Evolutionary conservation across 495 filamentous ascomycete genomes (phyloP).

Genomic region (Letharia lupina): DNA sequence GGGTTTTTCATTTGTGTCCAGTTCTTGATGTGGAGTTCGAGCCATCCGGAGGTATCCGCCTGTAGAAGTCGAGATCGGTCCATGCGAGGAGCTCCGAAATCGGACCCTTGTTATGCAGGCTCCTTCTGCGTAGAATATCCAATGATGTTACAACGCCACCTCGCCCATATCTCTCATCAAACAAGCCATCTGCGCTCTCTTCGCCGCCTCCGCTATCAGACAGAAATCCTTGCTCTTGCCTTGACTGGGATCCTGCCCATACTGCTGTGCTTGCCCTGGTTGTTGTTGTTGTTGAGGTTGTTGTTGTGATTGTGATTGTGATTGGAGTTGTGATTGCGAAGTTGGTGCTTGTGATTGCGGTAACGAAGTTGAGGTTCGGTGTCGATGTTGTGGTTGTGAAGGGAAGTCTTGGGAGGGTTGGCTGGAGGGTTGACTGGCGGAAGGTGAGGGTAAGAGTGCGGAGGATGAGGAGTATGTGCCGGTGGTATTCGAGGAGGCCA

Average conservation of each 20-base stretch:
- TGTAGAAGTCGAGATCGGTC: not conserved
- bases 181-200: constrained; percentile 80
- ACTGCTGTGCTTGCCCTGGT: constrained; percentile 3
- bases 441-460: constrained; percentile 10
- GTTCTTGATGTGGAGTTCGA: not conserved
- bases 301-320: constrained; percentile 6
- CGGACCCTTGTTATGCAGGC: not conserved
- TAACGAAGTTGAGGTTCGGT: not conserved
- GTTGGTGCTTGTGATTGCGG: constrained; percentile 11
- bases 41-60: not conserved
- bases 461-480: constrained; percentile 10
- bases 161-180: constrained; percentile 77
- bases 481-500: constrained; percentile 12
- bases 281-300: constrained; percentile 10
- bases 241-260: constrained; percentile 7
- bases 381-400: constrained; percentile 14
- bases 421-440: constrained; percentile 24
- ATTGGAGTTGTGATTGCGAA: constrained; percentile 1
- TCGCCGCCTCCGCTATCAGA: constrained; percentile 89
- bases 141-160: constrained; percentile 28
- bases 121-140: not conserved
- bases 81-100: not conserved
- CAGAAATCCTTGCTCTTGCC: constrained; percentile 50
- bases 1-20: not conserved
- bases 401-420: constrained; percentile 19